Evolutionary conservation across 108 stramenopile genomes (phyloP).

Genomic region (Skeletonema potamos): DNA sequence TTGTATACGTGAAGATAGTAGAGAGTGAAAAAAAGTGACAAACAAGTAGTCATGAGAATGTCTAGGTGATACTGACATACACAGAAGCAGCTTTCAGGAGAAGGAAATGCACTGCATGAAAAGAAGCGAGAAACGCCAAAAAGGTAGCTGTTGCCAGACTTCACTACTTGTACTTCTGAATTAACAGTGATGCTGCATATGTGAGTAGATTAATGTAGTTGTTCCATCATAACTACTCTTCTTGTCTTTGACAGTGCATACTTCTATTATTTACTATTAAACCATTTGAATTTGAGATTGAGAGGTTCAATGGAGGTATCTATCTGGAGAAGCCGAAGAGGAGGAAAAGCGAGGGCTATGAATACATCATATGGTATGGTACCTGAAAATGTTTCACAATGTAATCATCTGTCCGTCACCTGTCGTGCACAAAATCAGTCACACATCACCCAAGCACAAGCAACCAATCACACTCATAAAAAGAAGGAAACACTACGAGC

Average conservation of each 20-base stretch:
- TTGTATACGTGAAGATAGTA: slow-evolving; percentile 56
- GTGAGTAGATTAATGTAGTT: not conserved
- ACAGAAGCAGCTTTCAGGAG: not conserved
- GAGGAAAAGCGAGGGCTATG: no score
- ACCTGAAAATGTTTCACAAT: no score
- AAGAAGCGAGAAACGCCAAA: not conserved
- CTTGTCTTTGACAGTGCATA: not conserved
- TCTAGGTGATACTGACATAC: not conserved
- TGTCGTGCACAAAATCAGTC: no score
- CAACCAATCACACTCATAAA: not conserved
- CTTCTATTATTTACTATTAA: no score
- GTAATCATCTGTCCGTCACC: no score
- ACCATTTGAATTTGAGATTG: no score
- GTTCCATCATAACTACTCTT: not conserved
- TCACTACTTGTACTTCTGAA: not conserved
- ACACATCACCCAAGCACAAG: no score
- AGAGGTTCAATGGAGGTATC: no score
- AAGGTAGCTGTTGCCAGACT: not conserved
- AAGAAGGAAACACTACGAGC: not conserved
- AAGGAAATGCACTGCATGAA: not conserved
- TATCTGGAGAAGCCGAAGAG: no score
- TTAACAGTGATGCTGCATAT: not conserved
- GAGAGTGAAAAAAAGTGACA: not conserved
- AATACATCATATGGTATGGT: no score
- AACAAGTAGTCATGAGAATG: not conserved